Percentiles rank a stretch among this genome's conserved stretches.
Conservation (phyloP, 164 flowering plant genomes). For the Tinospora cordifolia region DNA sequence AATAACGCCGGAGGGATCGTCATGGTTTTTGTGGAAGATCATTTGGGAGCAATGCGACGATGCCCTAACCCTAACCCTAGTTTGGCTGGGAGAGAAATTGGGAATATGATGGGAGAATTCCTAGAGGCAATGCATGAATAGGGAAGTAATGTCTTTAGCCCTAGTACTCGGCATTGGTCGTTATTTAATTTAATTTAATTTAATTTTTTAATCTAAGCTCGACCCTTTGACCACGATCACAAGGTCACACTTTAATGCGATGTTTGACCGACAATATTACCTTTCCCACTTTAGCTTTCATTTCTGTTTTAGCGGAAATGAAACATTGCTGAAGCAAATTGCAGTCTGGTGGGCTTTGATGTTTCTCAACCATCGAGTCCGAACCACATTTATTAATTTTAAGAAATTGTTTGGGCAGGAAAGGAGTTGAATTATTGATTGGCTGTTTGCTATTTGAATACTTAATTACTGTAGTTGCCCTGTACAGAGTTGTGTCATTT, state of each 20-base stretch:
- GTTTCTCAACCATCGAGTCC: not conserved
- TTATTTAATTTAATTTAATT: no score
- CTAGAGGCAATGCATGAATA: not conserved
- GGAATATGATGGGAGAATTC: not conserved
- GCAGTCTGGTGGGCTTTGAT: not conserved
- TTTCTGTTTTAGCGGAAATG: not conserved
- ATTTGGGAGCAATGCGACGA: conserved; percentile 1
- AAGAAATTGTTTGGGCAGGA: not conserved
- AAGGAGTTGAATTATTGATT: no score
- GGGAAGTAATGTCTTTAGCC: not conserved
- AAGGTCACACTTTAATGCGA: not conserved
- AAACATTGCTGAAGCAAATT: not conserved
- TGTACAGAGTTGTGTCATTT: no score
- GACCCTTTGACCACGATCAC: not conserved
- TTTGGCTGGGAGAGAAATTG: not conserved
- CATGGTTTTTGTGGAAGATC: not conserved
- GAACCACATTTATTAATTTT: not conserved
- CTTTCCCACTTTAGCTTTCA: not conserved
- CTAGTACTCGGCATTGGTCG: not conserved
- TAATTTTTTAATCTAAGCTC: not conserved
- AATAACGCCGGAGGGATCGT: not conserved
- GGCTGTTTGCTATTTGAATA: no score
- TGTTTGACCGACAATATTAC: not conserved
- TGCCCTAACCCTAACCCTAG: conserved; percentile 4
- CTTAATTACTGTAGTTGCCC: no score